Evolutionary conservation across 257 asterid species (phyloP).

Genomic region (Parsonsia alboflavescens): DNA sequence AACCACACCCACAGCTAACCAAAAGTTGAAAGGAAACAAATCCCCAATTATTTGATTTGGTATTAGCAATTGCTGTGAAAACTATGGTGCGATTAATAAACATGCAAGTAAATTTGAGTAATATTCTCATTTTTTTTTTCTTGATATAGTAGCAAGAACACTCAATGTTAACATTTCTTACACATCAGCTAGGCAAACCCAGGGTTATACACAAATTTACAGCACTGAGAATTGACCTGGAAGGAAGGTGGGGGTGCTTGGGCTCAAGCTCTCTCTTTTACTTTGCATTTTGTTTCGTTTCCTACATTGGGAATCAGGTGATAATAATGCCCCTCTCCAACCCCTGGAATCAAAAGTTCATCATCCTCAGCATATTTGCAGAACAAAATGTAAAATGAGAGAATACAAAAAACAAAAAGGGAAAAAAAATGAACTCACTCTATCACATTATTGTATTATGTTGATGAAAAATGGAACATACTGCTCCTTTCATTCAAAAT

Average conservation of each 20-base stretch:
- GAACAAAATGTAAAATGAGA: background rate
- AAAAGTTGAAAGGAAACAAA: too few species aligned
- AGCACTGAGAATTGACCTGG: slow-evolving; percentile 4
- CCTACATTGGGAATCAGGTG: background rate
- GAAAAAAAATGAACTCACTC: too few species aligned
- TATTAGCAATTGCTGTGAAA: too few species aligned
- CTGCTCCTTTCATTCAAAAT: too few species aligned
- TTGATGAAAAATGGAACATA: background rate
- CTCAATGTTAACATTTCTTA: background rate
- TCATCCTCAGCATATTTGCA: slow-evolving; percentile 8
- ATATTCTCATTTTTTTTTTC: background rate
- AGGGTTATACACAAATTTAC: slow-evolving; percentile 12
- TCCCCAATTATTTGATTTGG: too few species aligned
- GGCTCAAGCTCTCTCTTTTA: background rate
- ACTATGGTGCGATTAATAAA: background rate
- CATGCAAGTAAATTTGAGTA: background rate
- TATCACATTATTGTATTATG: background rate
- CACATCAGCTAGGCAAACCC: background rate
- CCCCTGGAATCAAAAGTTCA: background rate
- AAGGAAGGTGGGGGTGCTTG: background rate
- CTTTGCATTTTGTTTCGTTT: background rate
- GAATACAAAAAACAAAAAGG: background rate
- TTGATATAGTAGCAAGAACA: background rate
- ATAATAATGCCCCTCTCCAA: background rate
- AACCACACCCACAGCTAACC: too few species aligned